Base-by-base conservation (phyloP, 345 rosid species). In the Eucalyptus globulus region DNA sequence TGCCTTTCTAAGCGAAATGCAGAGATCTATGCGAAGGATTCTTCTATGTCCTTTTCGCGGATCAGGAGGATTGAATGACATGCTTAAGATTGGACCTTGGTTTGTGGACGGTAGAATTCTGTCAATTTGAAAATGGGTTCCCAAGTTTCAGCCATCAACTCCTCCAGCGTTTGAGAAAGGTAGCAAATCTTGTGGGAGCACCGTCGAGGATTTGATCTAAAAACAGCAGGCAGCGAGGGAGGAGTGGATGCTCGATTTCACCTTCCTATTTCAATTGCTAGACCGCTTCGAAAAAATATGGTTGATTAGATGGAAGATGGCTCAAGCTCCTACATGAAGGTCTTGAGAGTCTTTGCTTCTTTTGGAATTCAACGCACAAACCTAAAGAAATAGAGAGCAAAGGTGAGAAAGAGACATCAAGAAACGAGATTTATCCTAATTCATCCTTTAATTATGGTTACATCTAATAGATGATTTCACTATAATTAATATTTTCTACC, bases 401-500 rank as follows among this genome's bases (percentile, higher is more conserved):
- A 53, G 24, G 58, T 2, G 9, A 53, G 58, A 53, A 53, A 53
- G 10, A 53, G 58, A 8, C 58, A 53, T 19, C 10, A 53, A 53
- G 24, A 53, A 53, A 53, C 1, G 5, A 53, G 58, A 0, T 53
- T 19, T 53, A 53, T 53, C 1, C 2, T 19, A 0, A 4, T 53
- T 53, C 24, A 53, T 53, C 1, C 58, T 53, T 53, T 0, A 53
- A 19, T 53, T 53, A 19, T 53, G 11, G 58, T 53, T 53, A 53
- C 0, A 53, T 53, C 24, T 0, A 53, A 53, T 0, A 53, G 0
- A 53, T 19, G 26, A 53, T 53, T 53, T 0, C 24, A 53, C 58
- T 53, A 53, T 19, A 53, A 53, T 53, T 19, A 53, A 19, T 0
- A 53, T 44, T 44, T 44, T 44, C 9, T 44, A 44, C 45, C 45